Conservation (phyloP, 2,329 filamentous ascomycete genomes). For the Westerdykella ornata region DNA sequence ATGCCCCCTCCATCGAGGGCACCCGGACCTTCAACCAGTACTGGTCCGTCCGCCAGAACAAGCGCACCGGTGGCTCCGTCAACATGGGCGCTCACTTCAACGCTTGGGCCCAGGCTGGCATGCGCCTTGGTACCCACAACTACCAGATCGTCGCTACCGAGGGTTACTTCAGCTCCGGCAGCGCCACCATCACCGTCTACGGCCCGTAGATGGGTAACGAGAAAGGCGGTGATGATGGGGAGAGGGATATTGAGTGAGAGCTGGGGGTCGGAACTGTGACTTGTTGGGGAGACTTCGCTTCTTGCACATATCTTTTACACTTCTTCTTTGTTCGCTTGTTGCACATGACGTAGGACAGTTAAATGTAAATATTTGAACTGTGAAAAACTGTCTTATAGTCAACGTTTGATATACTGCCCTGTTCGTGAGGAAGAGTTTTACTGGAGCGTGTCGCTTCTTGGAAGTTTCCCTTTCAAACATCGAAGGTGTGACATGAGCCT, state of each 20-base stretch:
- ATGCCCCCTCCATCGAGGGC: constrained; percentile 46
- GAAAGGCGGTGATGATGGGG: not conserved
- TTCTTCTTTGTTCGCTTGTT: not conserved
- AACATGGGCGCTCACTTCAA: constrained; percentile 33
- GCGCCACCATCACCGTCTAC: constrained; percentile 44
- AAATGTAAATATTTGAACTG: too few relatives aligned
- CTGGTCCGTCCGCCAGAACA: constrained; percentile 38
- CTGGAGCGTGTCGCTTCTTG: too few relatives aligned
- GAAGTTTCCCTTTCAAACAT: too few relatives aligned
- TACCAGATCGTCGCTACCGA: constrained; percentile 48
- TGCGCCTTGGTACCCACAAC: constrained; percentile 27
- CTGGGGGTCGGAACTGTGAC: not conserved
- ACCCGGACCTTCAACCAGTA: constrained; percentile 49
- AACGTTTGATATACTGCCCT: too few relatives aligned
- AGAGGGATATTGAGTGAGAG: not conserved
- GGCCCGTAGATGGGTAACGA: constrained; percentile 14
- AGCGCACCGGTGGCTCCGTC: constrained; percentile 27
- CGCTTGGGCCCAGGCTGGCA: constrained; percentile 29
- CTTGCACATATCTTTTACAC: not conserved
- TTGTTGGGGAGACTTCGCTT: not conserved
- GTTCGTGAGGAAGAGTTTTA: too few relatives aligned
- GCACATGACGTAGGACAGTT: too few relatives aligned
- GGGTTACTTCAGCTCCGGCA: constrained; percentile 48
- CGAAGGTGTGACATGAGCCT: too few relatives aligned
- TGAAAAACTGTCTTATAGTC: too few relatives aligned